phyloP scores from a whole-genome alignment of 305 asterid genomes.

The Plantago lanceolata region DNA sequence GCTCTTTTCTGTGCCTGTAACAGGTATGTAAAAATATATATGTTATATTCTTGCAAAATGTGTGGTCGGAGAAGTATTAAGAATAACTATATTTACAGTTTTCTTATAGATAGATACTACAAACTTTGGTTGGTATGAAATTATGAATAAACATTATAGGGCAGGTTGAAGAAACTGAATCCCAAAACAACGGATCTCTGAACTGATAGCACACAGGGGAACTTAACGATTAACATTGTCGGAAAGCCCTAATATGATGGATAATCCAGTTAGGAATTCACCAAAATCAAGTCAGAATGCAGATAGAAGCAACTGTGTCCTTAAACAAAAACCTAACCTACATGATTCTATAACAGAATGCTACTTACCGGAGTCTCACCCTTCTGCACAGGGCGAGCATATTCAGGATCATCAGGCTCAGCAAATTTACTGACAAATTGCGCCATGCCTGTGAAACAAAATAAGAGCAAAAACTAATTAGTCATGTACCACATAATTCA shows the following conservation, averaged over 20 bases:
- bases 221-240: background rate
- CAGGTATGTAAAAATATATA: constrained; percentile 5
- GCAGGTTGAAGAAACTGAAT: background rate
- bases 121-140: background rate
- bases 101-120: too few species aligned
- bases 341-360: background rate
- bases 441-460: constrained; percentile 60
- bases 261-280: background rate
- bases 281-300: background rate
- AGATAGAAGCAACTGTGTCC: background rate
- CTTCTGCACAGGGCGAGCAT: constrained; percentile 81
- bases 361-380: constrained; percentile 81
- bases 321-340: background rate
- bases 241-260: too few species aligned
- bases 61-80: background rate
- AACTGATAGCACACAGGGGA: background rate
- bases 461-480: background rate
- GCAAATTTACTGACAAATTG: constrained; percentile 71
- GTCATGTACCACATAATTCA: background rate
- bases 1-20: constrained; percentile 76
- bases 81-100: too few species aligned
- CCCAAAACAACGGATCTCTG: background rate
- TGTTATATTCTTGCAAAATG: background rate
- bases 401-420: constrained; percentile 73
- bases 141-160: background rate